Conservation (phyloP, 805 yeast genomes). For the Brettanomyces naardenensis region DNA sequence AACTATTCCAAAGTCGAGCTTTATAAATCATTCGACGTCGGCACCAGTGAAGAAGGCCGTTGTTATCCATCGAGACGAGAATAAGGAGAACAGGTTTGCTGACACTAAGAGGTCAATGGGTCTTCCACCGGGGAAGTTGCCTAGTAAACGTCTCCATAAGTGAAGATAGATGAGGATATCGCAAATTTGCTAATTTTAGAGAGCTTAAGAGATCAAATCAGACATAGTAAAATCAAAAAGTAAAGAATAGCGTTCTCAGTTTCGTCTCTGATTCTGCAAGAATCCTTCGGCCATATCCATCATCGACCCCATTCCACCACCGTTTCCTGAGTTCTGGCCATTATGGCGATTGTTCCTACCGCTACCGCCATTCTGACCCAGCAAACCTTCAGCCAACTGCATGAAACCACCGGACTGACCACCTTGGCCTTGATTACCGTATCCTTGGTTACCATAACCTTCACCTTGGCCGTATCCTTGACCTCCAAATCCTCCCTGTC, state of each 20-base stretch:
- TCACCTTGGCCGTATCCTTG: not conserved
- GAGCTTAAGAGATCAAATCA: not conserved
- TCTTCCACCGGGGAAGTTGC: constrained; percentile 13
- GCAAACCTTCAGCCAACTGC: not conserved
- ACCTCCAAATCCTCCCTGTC: not conserved
- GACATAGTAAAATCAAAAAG: not conserved
- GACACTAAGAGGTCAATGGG: constrained; percentile 18
- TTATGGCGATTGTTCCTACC: not conserved
- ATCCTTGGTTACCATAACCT: not conserved
- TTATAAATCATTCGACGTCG: constrained; percentile 58
- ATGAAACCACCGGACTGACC: constrained; percentile 1
- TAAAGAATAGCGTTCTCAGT: not conserved
- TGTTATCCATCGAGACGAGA: constrained; percentile 5
- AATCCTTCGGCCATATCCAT: constrained; percentile 10
- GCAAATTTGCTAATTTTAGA: not conserved
- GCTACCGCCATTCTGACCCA: not conserved
- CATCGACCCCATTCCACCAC: constrained; percentile 5
- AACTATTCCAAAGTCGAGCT: constrained; percentile 38
- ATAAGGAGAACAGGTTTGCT: constrained; percentile 3
- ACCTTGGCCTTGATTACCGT: not conserved
- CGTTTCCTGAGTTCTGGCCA: constrained; percentile 1
- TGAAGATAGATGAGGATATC: not conserved
- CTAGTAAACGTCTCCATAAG: constrained; percentile 14
- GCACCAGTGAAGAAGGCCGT: constrained; percentile 46
- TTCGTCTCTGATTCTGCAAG: constrained; percentile 3